Evolutionary conservation across 179 eudicot species (phyloP).

Genomic region (Nepenthes alata): DNA sequence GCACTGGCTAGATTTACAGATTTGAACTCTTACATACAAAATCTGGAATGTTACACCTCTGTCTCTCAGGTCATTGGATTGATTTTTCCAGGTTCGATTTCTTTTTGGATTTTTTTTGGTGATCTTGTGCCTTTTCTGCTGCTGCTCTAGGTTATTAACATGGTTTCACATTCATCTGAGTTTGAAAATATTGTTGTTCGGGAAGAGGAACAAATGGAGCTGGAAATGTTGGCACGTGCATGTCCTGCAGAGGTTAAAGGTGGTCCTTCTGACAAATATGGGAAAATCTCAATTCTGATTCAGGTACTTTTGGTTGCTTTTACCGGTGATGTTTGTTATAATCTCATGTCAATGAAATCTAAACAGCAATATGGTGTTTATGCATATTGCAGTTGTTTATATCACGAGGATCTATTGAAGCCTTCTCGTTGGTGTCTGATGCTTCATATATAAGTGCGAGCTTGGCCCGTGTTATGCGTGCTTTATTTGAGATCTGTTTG

Average conservation of each 20-base stretch:
- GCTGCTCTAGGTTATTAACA: conserved; percentile 64
- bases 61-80: neutral
- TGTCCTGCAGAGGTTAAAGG: conserved; percentile 94
- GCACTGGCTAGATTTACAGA: no score
- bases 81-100: conserved; percentile 1
- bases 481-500: conserved; percentile 92
- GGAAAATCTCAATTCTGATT: conserved; percentile 91
- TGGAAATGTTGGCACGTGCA: conserved; percentile 62
- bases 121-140: conserved; percentile 1
- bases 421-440: conserved; percentile 88
- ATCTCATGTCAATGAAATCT: neutral
- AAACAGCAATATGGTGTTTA: conserved; percentile 3
- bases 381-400: conserved; percentile 48
- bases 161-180: conserved; percentile 99
- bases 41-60: neutral
- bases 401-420: conserved; percentile 80
- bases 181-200: conserved; percentile 92
- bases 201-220: conserved; percentile 94
- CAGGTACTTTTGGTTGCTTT: conserved; percentile 39
- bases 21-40: no score
- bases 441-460: conserved; percentile 98
- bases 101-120: neutral
- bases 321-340: neutral
- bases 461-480: conserved; percentile 95
- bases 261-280: conserved; percentile 87